These are phyloP conservation scores for Agroathelia rolfsii DNA, from an alignment of 1,284 basidiomycete genomes.

Conservation along the genomic window DNA sequence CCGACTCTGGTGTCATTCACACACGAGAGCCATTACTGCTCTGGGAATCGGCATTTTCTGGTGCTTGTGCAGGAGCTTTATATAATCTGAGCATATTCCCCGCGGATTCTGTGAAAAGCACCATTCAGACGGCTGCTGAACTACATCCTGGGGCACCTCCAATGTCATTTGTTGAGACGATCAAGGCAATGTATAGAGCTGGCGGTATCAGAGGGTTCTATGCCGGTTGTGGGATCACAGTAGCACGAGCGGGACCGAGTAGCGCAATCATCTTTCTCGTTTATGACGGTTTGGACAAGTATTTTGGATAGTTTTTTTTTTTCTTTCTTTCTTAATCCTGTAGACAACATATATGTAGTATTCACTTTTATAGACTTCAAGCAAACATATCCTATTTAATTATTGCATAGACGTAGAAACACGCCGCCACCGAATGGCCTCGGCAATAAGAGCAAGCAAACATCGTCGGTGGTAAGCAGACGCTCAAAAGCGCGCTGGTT, in stretches of 20 bases:
- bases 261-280: slow-evolving; percentile 89
- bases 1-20: slow-evolving; percentile 12
- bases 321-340: no score
- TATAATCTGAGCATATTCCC: slow-evolving; percentile 88
- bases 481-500: no score
- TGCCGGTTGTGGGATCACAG: slow-evolving; percentile 92
- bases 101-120: slow-evolving; percentile 90
- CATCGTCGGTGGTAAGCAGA: no score
- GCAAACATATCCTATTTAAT: no score
- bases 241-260: slow-evolving; percentile 79
- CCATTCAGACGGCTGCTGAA: slow-evolving; percentile 92
- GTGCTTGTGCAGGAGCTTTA: slow-evolving; percentile 78
- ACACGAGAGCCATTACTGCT: slow-evolving; percentile 39
- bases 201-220: slow-evolving; percentile 84
- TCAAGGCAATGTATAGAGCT: slow-evolving; percentile 62
- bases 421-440: no score
- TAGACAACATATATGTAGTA: no score
- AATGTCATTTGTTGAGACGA: slow-evolving; percentile 63
- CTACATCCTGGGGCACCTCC: slow-evolving; percentile 42
- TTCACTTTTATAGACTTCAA: no score
- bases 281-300: slow-evolving; percentile 66
- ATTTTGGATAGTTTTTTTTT: slow-evolving; percentile 43
- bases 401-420: no score
- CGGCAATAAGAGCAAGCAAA: no score
- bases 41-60: slow-evolving; percentile 79